Base-by-base conservation (phyloP, 2,329 filamentous ascomycete species). In the Arthrobotrys entomopaga region DNA sequence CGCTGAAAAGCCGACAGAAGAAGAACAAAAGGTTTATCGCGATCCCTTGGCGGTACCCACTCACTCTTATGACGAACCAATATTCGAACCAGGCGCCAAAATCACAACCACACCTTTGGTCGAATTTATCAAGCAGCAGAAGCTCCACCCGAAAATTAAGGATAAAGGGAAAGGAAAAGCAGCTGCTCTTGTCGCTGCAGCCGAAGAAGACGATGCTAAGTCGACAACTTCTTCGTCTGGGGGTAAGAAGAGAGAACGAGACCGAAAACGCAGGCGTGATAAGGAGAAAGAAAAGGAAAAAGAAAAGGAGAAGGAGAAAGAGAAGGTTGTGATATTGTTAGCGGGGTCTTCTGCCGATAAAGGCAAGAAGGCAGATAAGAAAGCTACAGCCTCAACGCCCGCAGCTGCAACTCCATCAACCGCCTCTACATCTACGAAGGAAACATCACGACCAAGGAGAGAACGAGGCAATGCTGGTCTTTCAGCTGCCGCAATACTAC, bases 61-160 rank as follows among this genome's bases (percentile, higher is more conserved):
- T 34, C 74, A 76, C 7, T 52, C 76, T 1, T 76, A 76, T 11
- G 78, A 75, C 6, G 71, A 65, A 16, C 71, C 71, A 3, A 61
- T 75, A 11, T 15, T 54, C n/a, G 76, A 79, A 57, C 76, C 76
- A 11, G 57, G 70, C 15, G 85, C 86, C 40, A 91, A 91, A 79
- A 85, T 91, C 56, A 92, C 88, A 22, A 93, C 89, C 0, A 98
- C 95, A 0, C 95, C 95, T 0, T 83, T 99, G 60, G 91, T 98
- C 63, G 92, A 97, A 80, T 96, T 89, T 77, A 85, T 97, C 40
- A 91, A 91, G 77, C 93, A 97, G 81, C 97, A 96, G 83, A 97
- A 96, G 83, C 92, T 92, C 13, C 92, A 88, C 76, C 22, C 76
- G n/a, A 66, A 65, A 22, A 76, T 74, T 58, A 76, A 73, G 26